A percentile compares a stretch with the other conserved stretches of the same genome.
phyloP scores from a whole-genome alignment of 805 yeast genomes.

The Yamadazyma philogaea region DNA sequence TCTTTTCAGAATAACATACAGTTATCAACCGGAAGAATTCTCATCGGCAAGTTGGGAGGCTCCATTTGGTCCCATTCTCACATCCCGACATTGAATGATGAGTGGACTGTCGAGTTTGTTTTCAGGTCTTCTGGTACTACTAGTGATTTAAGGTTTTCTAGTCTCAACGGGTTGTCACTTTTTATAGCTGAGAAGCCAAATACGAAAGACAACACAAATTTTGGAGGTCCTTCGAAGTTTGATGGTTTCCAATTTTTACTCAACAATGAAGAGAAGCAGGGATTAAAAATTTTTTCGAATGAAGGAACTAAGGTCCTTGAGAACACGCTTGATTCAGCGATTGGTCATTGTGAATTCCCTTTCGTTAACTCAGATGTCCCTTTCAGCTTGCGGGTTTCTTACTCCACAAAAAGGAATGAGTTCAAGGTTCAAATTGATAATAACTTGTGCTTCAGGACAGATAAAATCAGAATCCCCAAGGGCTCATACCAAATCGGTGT shows the following conservation, averaged over 20 bases:
- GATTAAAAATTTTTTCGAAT: conserved; percentile 55
- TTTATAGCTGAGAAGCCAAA: conserved; percentile 33
- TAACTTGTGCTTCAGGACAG: conserved; percentile 65
- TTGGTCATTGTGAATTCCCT: conserved; percentile 56
- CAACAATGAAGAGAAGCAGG: conserved; percentile 48
- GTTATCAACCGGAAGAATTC: conserved; percentile 71
- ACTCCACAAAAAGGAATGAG: conserved; percentile 42
- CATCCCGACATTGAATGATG: conserved; percentile 20
- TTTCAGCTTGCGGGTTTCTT: conserved; percentile 61
- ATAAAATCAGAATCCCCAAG: conserved; percentile 46
- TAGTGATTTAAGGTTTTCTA: conserved; percentile 24
- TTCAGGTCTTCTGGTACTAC: conserved; percentile 56
- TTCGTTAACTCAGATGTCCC: conserved; percentile 73
- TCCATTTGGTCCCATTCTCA: conserved; percentile 20
- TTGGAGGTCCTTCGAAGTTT: conserved; percentile 53
- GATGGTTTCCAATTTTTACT: conserved; percentile 64
- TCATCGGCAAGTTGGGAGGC: conserved; percentile 20
- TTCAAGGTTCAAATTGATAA: conserved; percentile 72
- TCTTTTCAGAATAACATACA: conserved; percentile 61
- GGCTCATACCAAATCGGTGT: conserved; percentile 50
- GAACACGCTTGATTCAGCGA: conserved; percentile 29
- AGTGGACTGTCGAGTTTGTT: conserved; percentile 60
- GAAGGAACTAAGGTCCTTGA: conserved; percentile 49
- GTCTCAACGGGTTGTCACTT: conserved; percentile 55
- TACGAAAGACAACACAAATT: conserved; percentile 22